Base-by-base conservation (phyloP, 2,329 filamentous ascomycete genomes). In the Teratosphaeria epicoccoides region DNA sequence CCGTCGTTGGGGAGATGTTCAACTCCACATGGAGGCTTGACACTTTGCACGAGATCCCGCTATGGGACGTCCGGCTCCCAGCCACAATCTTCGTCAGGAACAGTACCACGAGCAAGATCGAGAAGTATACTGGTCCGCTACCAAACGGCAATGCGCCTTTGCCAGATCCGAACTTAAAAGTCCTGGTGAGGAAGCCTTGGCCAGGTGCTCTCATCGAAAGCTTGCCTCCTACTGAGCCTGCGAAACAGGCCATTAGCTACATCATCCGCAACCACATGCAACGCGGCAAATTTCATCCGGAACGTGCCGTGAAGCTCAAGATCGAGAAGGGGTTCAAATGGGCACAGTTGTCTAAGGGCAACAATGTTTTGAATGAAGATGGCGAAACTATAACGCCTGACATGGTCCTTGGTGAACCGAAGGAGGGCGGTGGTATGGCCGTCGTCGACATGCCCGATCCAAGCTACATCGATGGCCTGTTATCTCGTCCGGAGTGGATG, bases 111-210 rank as follows among this genome's bases (percentile, higher is more conserved):
- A 81, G 84, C 43, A 76, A 81, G 37, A 73, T 93, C n/a, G 73
- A 81, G 52, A 74, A 73, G 20, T 95, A 95, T 65, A 73, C 69
- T 2, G 87, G 88, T 0, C 86, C 87, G 9, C 66, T 80, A 51
- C 81, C 84, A 2, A 78, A 76, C 17, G 73, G 72, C 14, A 58
- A 62, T 12, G 57, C 68, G 22, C 52, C 72, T 2, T 49, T 71
- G 3, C 52, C 57, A 23, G 59, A 66, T 40, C 81, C 84, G 4
- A 74, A 89, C 62, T 79, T 87, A 49, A 82, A 75, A 4, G 88
- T 94, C 0, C 71, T 88, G 24, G 81, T 88, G 4, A 80, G 87
- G 12, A 79, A 80, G 57, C 87, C 88, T 1, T 95, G 88, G 88
- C 88, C 88, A 10, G 86, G 80, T 14, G 80, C 85, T 4, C 68